Base-by-base conservation (phyloP, 116 monocot species). In the Iris pallida region DNA sequence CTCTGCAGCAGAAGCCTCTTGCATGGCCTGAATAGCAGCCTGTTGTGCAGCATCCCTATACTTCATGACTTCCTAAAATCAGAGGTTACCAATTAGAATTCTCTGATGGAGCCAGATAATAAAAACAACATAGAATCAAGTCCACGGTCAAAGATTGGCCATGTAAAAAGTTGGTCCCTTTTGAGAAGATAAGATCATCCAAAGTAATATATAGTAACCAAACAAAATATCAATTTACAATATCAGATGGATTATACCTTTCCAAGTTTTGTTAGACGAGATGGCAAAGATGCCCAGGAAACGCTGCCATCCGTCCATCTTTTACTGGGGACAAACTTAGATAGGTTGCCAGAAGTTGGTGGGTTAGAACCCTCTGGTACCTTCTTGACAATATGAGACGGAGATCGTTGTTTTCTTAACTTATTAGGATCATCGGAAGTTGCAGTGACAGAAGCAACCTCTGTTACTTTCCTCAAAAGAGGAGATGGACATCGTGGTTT, bases 1-100 rank as follows among this genome's bases (percentile, higher is more conserved):
- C 73, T 92, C 97, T 53, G 90, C 87, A 73, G 87, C 87, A 63
- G 92, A 97, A 70, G 97, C 97, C 70, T 97, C 92, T 67, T 92
- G 92, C 54, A 97, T 76, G 4, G 97, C 97, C 71, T 90, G 87
- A 64, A 92, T 59, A 61, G 97, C 97, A 72, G 97, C 97, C 30
- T 78, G 52, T 72, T 87, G 92, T 52, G 97, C 92, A 41, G 97
- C 73, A 83, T 92, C 97, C 57, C 87, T 87, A 54, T 69, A 81
- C 53, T 78, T 85, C 61, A 85, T 55, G 43, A 97, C 82, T 75
- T 92, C 97, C 97, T 97, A 78, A 46, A 76, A 71, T 47, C 30
- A 30, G 30, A 30, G 30, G 30, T 30, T 30, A 30, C 30, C 30
- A 30, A 30, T 30, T 30, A 30, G 30, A 30, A 30, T 30, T 30